A percentile compares a stretch with the other conserved stretches of the same genome.
Conservation (phyloP, 2,329 filamentous ascomycete genomes). For the Allantophomopsis lycopodina region DNA sequence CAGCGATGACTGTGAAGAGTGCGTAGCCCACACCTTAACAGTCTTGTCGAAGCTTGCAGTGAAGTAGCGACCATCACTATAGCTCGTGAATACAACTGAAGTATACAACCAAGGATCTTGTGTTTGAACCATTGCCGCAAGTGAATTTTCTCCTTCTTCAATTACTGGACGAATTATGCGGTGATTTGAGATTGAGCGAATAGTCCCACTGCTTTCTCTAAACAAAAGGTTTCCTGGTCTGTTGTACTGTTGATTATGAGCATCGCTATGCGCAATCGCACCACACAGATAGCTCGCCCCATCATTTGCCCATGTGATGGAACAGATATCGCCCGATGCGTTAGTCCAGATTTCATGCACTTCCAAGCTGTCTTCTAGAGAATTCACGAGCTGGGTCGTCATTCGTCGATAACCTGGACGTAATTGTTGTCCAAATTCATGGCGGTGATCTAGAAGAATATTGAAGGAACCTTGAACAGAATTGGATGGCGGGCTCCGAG, state of each 20-base stretch:
- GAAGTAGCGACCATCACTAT: conserved; percentile 29
- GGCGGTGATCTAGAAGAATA: neutral
- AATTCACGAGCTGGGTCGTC: conserved; percentile 7
- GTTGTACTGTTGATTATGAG: conserved; percentile 52
- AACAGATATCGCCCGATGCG: conserved; percentile 46
- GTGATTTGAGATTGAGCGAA: conserved; percentile 41
- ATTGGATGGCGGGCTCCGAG: neutral
- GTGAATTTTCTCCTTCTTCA: conserved; percentile 37
- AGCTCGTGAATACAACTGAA: conserved; percentile 45
- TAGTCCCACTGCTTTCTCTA: conserved; percentile 23
- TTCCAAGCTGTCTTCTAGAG: conserved; percentile 34
- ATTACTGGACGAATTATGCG: conserved; percentile 39
- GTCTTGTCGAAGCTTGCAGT: conserved; percentile 49
- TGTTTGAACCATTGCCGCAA: conserved; percentile 37
- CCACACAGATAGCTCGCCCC: conserved; percentile 42
- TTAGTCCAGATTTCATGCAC: conserved; percentile 41
- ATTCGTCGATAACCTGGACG: conserved; percentile 9
- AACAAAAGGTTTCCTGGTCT: conserved; percentile 47
- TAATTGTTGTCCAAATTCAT: neutral
- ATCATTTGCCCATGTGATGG: conserved; percentile 40
- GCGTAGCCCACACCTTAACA: conserved; percentile 42
- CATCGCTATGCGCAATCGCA: conserved; percentile 47
- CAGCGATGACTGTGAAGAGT: conserved; percentile 26
- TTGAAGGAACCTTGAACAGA: neutral
- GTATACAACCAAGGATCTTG: conserved; percentile 52